Percentiles rank a stretch among this genome's conserved stretches.
Conservation (phyloP, 768 basidiomycete species). For the Filobasidium floriforme region DNA sequence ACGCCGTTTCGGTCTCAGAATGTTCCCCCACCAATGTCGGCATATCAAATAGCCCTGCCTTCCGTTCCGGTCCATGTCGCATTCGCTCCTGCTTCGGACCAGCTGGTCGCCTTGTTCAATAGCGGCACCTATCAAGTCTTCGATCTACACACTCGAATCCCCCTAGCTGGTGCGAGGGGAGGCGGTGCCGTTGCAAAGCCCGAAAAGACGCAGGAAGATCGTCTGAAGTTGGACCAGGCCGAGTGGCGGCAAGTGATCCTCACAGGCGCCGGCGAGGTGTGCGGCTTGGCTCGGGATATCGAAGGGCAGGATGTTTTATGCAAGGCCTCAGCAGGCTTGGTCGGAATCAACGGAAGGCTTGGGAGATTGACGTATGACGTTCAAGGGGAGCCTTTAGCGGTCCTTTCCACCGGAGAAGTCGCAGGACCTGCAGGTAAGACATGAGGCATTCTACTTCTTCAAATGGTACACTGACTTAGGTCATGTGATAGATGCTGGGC, state of each 20-base stretch:
- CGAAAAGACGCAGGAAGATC: conserved; percentile 24
- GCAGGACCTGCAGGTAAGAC: not conserved
- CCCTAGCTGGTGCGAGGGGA: conserved; percentile 30
- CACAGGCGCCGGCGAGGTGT: conserved; percentile 5
- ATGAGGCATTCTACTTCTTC: no score
- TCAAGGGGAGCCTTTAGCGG: not conserved
- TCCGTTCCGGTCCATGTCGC: conserved; percentile 59
- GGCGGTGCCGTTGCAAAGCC: conserved; percentile 43
- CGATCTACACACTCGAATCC: conserved; percentile 58
- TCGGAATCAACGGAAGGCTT: not conserved
- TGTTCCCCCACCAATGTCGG: conserved; percentile 96
- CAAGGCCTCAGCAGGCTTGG: conserved; percentile 24
- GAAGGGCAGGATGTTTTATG: conserved; percentile 14
- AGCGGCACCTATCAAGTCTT: conserved; percentile 63
- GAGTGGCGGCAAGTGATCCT: conserved; percentile 26
- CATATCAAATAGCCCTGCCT: conserved; percentile 49
- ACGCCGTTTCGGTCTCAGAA: conserved; percentile 92
- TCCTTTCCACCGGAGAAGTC: conserved; percentile 4
- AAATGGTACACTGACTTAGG: no score
- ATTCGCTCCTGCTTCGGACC: conserved; percentile 56
- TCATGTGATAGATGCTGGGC: no score
- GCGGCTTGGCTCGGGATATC: conserved; percentile 9
- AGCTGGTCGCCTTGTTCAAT: conserved; percentile 63
- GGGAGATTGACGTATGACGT: conserved; percentile 9
- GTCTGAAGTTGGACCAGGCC: conserved; percentile 24